A percentile compares a stretch with the other conserved stretches of the same genome.
Evolutionary conservation across 225 moss, liverwort and hornwort species (phyloP).

Genomic region (Asterella californica): DNA sequence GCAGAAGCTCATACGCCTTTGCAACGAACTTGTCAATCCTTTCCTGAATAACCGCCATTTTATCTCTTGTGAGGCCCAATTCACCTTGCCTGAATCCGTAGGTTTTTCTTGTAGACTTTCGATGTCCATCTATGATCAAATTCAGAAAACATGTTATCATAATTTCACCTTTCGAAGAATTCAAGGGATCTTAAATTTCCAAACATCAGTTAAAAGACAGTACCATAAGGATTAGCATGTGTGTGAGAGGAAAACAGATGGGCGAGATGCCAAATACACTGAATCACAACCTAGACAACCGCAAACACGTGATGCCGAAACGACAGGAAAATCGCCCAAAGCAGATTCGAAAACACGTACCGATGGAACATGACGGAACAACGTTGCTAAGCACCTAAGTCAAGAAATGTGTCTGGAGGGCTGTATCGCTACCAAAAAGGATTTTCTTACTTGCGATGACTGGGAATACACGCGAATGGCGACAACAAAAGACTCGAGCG

Average conservation of each 20-base stretch:
- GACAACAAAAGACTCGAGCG: neutral
- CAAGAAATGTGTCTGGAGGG: no score
- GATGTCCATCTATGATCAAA: constrained; percentile 60
- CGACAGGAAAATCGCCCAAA: no score
- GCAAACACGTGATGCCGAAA: no score
- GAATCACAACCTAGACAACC: no score
- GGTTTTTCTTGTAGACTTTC: constrained; percentile 59
- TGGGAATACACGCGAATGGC: no score
- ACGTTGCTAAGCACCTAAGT: no score
- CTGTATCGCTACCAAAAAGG: no score
- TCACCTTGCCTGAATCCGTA: constrained; percentile 62
- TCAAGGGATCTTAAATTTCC: neutral
- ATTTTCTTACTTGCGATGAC: neutral
- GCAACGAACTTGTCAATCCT: constrained; percentile 67
- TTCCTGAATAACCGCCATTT: constrained; percentile 59
- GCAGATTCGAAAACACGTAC: no score
- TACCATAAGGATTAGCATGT: neutral
- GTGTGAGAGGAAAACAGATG: no score
- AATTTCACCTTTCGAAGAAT: neutral
- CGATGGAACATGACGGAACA: no score
- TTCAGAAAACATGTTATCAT: neutral
- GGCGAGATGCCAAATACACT: no score
- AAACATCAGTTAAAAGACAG: neutral
- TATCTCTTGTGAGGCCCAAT: constrained; percentile 62
- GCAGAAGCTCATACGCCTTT: constrained; percentile 66